phyloP scores from a whole-genome alignment of 2,329 filamentous ascomycete species.

The Diplodia intermedia region DNA sequence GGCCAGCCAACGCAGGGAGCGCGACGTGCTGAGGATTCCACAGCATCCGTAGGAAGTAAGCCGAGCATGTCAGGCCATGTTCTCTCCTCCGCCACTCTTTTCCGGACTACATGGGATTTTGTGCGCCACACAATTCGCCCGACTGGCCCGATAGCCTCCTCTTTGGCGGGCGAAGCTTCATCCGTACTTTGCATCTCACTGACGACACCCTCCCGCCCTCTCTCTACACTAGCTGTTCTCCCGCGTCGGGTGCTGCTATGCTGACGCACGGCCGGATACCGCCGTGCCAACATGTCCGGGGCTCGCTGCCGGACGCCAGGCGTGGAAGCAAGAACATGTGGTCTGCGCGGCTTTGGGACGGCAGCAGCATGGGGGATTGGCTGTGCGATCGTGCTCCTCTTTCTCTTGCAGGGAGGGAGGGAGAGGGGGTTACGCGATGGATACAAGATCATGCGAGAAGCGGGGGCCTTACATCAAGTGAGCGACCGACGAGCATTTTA shows the following conservation, averaged over 20 bases:
- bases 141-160: neutral
- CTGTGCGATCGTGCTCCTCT: neutral
- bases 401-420: neutral
- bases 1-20: slow-evolving; percentile 1
- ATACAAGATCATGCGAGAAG: neutral
- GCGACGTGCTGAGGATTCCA: neutral
- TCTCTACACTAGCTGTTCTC: neutral
- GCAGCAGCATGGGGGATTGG: neutral
- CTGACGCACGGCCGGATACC: slow-evolving; percentile 1
- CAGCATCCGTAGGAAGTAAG: slow-evolving; percentile 9
- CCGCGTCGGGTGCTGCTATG: neutral
- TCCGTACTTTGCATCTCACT: neutral
- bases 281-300: neutral
- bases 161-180: neutral
- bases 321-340: slow-evolving; percentile 2
- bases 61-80: slow-evolving; percentile 4
- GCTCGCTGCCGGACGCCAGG: neutral
- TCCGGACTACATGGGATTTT: neutral
- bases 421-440: neutral
- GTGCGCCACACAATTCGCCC: neutral
- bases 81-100: neutral
- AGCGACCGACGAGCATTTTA: neutral
- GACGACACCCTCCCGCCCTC: neutral
- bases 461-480: neutral
- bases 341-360: neutral